A percentile compares a stretch with the other conserved stretches of the same genome.
Conservation (phyloP, 2,329 filamentous ascomycete species). For the Aspergillus sp. region DNA sequence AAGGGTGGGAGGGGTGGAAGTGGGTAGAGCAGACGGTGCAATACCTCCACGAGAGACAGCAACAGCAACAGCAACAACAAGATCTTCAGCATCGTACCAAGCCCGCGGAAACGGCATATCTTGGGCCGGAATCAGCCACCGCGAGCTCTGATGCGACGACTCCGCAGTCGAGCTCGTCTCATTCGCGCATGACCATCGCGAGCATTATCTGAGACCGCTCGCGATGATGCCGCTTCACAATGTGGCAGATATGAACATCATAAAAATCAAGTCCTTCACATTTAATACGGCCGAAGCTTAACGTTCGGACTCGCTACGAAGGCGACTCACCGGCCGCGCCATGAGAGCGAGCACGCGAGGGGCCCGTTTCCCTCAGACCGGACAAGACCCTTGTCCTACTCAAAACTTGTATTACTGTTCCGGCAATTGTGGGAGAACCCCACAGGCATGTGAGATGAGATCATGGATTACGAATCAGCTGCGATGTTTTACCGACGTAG, state of each 20-base stretch:
- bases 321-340: neutral
- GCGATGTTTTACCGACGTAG: neutral
- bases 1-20: constrained; percentile 80
- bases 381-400: neutral
- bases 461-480: constrained; percentile 22
- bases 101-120: constrained; percentile 21
- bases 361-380: neutral
- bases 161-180: constrained; percentile 33
- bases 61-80: constrained; percentile 27
- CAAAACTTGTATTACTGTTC: neutral
- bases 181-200: constrained; percentile 50
- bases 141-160: constrained; percentile 26
- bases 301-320: neutral
- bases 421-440: neutral
- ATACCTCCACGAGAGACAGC: constrained; percentile 44
- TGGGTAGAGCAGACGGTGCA: constrained; percentile 66
- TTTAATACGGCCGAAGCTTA: neutral
- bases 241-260: no score
- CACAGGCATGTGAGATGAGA: constrained; percentile 12
- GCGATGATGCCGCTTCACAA: neutral
- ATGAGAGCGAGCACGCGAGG: neutral
- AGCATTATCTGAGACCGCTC: constrained; percentile 44
- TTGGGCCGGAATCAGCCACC: constrained; percentile 25
- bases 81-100: constrained; percentile 38
- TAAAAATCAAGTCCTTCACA: no score